Evolutionary conservation across 805 yeast genomes (phyloP).

Genomic region (Candida xiaguanensis): DNA sequence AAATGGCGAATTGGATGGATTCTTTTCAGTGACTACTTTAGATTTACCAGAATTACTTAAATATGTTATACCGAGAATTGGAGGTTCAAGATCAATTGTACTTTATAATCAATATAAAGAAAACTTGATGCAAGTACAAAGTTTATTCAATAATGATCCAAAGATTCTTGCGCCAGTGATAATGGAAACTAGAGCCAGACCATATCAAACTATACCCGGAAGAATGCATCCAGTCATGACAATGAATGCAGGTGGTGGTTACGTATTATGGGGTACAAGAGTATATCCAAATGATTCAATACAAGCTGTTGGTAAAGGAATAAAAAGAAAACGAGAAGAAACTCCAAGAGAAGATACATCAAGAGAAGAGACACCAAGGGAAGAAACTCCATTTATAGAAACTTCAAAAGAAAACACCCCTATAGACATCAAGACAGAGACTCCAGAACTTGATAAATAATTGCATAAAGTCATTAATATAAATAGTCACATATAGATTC

Average conservation of each 20-base stretch:
- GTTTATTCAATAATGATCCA: constrained; percentile 60
- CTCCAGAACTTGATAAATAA: neutral
- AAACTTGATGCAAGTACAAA: constrained; percentile 67
- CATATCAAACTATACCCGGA: constrained; percentile 91
- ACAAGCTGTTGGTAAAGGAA: constrained; percentile 67
- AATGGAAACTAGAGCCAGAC: constrained; percentile 76
- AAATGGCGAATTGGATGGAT: constrained; percentile 63
- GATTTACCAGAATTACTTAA: constrained; percentile 65
- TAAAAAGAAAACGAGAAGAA: constrained; percentile 30
- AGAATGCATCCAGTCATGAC: constrained; percentile 95
- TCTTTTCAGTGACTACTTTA: constrained; percentile 70
- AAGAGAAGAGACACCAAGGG: neutral
- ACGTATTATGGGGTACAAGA: constrained; percentile 68
- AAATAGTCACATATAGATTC: constrained; percentile 9
- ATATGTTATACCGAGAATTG: constrained; percentile 56
- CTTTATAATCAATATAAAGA: constrained; percentile 82
- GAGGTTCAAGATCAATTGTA: constrained; percentile 86
- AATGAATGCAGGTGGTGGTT: constrained; percentile 89
- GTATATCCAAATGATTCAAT: constrained; percentile 69
- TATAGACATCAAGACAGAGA: no score
- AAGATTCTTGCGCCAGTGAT: constrained; percentile 80
- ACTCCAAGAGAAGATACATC: constrained; percentile 5
- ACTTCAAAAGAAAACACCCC: neutral
- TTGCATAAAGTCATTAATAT: constrained; percentile 3
- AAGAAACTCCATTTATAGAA: constrained; percentile 2